Percentiles rank a stretch among this genome's conserved stretches.
phyloP scores from a whole-genome alignment of 441 rosid species.

The Macaranga tanarius region DNA sequence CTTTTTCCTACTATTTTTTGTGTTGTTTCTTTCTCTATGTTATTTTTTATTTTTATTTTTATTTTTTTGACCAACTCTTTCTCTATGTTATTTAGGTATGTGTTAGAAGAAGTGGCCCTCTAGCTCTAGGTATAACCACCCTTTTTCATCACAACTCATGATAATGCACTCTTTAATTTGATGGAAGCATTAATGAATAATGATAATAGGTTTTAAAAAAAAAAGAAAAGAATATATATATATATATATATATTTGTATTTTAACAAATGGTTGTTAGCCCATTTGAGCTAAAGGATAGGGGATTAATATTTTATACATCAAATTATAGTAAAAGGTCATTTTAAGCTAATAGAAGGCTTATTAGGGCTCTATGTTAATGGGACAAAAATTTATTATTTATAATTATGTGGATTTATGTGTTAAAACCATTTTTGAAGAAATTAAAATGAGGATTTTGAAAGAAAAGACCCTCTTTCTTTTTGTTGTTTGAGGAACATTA shows the following conservation, averaged over 20 bases:
- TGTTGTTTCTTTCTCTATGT: too few species aligned
- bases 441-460: background rate
- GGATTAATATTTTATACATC: too few species aligned
- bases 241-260: background rate
- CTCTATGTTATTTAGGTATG: too few species aligned
- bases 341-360: background rate
- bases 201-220: background rate
- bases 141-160: slow-evolving; percentile 29
- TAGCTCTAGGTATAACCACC: too few species aligned
- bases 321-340: too few species aligned
- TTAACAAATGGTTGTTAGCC: background rate
- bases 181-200: background rate
- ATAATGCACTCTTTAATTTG: slow-evolving; percentile 3
- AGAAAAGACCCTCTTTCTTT: too few species aligned
- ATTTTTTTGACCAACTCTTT: too few species aligned
- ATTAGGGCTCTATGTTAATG: background rate
- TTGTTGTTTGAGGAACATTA: background rate
- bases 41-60: too few species aligned
- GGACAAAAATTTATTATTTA: background rate
- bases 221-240: background rate
- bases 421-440: background rate
- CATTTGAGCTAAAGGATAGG: background rate
- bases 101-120: background rate
- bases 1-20: too few species aligned
- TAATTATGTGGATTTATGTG: background rate